Conservation (phyloP, 208 protist species). For the Crithidia mellificae region DNA sequence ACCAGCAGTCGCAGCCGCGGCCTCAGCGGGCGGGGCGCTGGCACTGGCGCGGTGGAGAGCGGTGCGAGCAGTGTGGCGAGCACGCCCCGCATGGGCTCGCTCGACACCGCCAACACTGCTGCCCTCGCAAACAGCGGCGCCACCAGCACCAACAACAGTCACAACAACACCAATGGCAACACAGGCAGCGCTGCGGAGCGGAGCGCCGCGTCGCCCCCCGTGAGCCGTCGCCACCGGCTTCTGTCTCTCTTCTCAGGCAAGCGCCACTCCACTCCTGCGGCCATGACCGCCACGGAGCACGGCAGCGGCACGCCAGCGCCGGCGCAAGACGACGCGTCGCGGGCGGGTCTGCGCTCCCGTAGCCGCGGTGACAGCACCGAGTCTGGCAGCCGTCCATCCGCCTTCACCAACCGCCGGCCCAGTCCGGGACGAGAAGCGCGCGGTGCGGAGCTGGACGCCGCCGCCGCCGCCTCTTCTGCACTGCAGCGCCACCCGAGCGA, state of each 20-base stretch:
- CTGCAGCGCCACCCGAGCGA: not conserved
- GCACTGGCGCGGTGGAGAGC: not conserved
- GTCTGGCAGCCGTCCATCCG: not conserved
- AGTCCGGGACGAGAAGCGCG: not conserved
- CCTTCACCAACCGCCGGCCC: not conserved
- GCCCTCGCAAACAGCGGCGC: no score
- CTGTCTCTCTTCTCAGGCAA: slow-evolving; percentile 33
- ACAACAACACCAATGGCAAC: not conserved
- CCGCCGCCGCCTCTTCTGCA: not conserved
- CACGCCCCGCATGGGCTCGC: slow-evolving; percentile 2
- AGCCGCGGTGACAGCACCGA: not conserved
- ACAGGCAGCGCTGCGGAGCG: not conserved
- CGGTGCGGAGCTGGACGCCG: not conserved
- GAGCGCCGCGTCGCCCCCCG: not conserved
- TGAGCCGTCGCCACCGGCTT: slow-evolving; percentile 23
- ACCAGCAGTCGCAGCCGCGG: slow-evolving; percentile 15
- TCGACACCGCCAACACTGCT: not conserved
- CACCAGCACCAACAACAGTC: no score
- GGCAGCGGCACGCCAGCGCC: not conserved
- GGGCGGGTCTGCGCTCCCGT: not conserved
- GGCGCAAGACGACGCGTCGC: slow-evolving; percentile 4
- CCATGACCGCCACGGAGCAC: no score
- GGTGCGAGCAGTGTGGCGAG: slow-evolving; percentile 9
- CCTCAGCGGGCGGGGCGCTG: not conserved
- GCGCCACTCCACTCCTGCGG: no score